Conservation (phyloP, 2,329 filamentous ascomycete genomes). For the Daldinia sp. region DNA sequence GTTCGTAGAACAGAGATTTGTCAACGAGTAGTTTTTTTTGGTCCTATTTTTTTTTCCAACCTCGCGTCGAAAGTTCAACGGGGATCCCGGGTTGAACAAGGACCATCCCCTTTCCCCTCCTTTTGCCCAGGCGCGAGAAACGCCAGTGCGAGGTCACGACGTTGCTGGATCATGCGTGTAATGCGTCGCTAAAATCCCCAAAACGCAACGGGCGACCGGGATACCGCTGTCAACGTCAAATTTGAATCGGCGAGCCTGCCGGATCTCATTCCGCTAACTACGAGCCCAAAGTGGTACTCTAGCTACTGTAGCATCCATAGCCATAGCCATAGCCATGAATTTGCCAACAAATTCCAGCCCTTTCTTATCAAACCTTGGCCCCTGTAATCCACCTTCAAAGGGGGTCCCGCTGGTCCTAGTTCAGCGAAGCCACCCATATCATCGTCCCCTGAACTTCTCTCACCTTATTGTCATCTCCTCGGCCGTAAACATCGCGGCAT, state of each 20-base stretch:
- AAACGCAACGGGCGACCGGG: constrained; percentile 40
- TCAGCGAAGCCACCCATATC: constrained; percentile 31
- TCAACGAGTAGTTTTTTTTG: not conserved
- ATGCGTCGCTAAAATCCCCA: constrained; percentile 39
- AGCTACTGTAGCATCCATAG: constrained; percentile 24
- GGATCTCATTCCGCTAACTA: constrained; percentile 35
- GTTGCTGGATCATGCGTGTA: constrained; percentile 37
- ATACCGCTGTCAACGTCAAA: constrained; percentile 46
- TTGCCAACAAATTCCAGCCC: constrained; percentile 37
- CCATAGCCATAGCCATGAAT: constrained; percentile 15
- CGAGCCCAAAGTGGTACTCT: constrained; percentile 31
- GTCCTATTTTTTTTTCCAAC: not conserved
- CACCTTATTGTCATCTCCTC: not conserved
- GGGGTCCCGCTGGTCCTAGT: constrained; percentile 24
- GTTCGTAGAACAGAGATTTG: not conserved
- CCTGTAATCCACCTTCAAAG: constrained; percentile 33
- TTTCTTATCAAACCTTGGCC: constrained; percentile 38
- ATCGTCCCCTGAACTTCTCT: constrained; percentile 15
- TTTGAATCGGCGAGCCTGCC: constrained; percentile 33
- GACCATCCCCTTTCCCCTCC: constrained; percentile 11
- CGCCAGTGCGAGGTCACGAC: constrained; percentile 38
- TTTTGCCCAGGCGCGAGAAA: constrained; percentile 26
- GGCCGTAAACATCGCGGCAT: constrained; percentile 19
- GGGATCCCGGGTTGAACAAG: constrained; percentile 29
- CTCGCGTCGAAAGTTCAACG: constrained; percentile 11